phyloP scores from a whole-genome alignment of 352 stramenopile species.

The Pythium chondricola region DNA sequence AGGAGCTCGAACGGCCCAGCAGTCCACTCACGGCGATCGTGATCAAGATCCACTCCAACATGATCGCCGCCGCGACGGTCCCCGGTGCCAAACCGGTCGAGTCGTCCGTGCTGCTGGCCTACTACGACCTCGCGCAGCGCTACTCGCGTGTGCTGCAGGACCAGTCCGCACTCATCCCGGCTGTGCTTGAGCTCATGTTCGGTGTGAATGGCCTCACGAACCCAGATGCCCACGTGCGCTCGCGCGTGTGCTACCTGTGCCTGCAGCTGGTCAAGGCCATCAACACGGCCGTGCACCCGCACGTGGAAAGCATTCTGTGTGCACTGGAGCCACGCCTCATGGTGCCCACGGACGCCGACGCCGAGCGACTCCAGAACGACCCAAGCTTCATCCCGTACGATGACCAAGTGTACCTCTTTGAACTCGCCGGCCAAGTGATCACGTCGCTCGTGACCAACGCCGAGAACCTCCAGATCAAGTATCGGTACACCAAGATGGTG shows the following conservation, averaged over 20 bases:
- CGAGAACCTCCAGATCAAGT: constrained; percentile 58
- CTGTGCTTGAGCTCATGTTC: constrained; percentile 82
- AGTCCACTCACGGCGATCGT: constrained; percentile 64
- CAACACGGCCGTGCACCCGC: constrained; percentile 55
- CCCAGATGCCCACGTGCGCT: constrained; percentile 48
- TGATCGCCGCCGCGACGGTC: constrained; percentile 32
- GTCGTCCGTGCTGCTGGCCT: constrained; percentile 58
- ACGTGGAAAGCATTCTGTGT: constrained; percentile 64
- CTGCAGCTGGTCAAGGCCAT: constrained; percentile 78
- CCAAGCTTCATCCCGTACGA: constrained; percentile 56
- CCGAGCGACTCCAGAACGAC: constrained; percentile 29
- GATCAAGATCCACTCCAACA: constrained; percentile 58
- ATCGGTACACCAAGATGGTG: constrained; percentile 67
- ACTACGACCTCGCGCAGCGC: constrained; percentile 77
- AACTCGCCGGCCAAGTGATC: constrained; percentile 80
- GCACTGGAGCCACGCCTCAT: constrained; percentile 60
- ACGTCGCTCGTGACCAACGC: constrained; percentile 35
- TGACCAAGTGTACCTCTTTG: constrained; percentile 83
- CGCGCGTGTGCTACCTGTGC: constrained; percentile 79
- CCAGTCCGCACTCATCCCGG: constrained; percentile 52
- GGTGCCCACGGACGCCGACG: constrained; percentile 36
- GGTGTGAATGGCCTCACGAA: constrained; percentile 65
- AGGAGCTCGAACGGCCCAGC: constrained; percentile 54
- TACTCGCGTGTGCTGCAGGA: constrained; percentile 72
- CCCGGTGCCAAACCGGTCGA: constrained; percentile 25